Conservation (phyloP, 768 basidiomycete species). For the Leccinum rimulosum region DNA sequence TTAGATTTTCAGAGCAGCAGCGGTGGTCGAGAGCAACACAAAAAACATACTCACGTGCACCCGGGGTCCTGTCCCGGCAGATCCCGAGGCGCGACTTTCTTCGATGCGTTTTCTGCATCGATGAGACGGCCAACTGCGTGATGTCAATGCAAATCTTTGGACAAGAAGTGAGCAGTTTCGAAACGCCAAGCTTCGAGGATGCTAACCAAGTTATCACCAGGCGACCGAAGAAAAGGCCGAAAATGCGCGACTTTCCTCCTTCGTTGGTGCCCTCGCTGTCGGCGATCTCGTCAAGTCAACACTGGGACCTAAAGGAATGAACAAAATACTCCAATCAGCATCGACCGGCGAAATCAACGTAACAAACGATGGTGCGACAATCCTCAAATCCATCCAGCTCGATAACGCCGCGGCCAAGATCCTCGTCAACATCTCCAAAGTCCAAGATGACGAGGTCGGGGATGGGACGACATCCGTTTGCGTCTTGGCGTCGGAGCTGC, state of each 20-base stretch:
- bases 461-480: slow-evolving; percentile 93
- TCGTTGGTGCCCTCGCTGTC: slow-evolving; percentile 94
- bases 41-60: background rate
- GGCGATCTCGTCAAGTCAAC: slow-evolving; percentile 99
- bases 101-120: background rate
- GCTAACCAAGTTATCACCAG: slow-evolving; percentile 34
- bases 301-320: slow-evolving; percentile 99
- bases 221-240: slow-evolving; percentile 95
- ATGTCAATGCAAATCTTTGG: slow-evolving; percentile 68
- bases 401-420: slow-evolving; percentile 99
- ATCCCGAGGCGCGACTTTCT: background rate
- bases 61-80: background rate
- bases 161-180: slow-evolving; percentile 44
- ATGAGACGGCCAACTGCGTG: background rate
- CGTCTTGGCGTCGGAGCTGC: slow-evolving; percentile 85
- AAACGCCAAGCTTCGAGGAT: background rate
- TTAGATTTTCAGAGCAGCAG: background rate
- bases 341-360: slow-evolving; percentile 92
- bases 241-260: slow-evolving; percentile 96
- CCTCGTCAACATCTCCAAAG: slow-evolving; percentile 98
- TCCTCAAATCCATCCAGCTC: slow-evolving; percentile 94
- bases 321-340: slow-evolving; percentile 95
- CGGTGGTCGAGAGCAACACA: background rate
- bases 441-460: slow-evolving; percentile 99
- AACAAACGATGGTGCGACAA: slow-evolving; percentile 98